Percentiles rank a stretch among this genome's conserved stretches.
These are phyloP conservation scores for Fraxinus cuspidata DNA, from an alignment of 257 asterid genomes.

Conservation along the genomic window DNA sequence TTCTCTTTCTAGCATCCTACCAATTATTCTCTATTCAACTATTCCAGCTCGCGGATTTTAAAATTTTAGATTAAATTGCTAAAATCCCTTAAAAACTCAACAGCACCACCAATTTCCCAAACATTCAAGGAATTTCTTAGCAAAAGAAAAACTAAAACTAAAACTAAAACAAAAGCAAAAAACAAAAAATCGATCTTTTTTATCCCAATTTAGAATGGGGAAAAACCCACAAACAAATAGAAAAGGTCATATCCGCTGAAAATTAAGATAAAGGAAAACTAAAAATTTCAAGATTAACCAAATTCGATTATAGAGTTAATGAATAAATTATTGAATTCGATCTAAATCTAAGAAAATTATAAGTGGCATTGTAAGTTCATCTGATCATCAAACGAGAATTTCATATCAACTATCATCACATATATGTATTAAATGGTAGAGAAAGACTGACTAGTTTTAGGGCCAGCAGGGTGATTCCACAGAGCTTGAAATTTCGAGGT, in stretches of 20 bases:
- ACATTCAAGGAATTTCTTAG: neutral
- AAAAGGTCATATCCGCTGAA: neutral
- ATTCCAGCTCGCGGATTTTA: neutral
- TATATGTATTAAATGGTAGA: neutral
- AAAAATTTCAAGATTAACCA: neutral
- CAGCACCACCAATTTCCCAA: neutral
- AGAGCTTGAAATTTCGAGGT: conserved; percentile 51
- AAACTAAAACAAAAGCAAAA: neutral
- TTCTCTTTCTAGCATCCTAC: neutral
- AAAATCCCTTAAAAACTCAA: neutral
- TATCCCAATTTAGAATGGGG: neutral
- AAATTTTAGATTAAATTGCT: neutral
- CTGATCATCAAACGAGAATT: neutral
- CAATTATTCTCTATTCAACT: neutral
- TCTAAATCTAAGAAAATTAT: neutral
- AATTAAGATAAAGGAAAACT: neutral
- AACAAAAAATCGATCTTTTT: neutral
- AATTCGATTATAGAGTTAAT: neutral
- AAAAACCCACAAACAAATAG: neutral
- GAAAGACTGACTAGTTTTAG: conserved; percentile 52
- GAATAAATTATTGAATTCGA: neutral
- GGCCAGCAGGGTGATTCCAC: conserved; percentile 71
- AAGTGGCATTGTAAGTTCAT: neutral
- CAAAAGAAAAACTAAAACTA: neutral
- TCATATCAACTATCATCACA: neutral